Percentiles rank a stretch among this genome's conserved stretches.
Evolutionary conservation across 139 green algal species (phyloP).

Genomic region (Auxenochlorella pyrenoidosa): DNA sequence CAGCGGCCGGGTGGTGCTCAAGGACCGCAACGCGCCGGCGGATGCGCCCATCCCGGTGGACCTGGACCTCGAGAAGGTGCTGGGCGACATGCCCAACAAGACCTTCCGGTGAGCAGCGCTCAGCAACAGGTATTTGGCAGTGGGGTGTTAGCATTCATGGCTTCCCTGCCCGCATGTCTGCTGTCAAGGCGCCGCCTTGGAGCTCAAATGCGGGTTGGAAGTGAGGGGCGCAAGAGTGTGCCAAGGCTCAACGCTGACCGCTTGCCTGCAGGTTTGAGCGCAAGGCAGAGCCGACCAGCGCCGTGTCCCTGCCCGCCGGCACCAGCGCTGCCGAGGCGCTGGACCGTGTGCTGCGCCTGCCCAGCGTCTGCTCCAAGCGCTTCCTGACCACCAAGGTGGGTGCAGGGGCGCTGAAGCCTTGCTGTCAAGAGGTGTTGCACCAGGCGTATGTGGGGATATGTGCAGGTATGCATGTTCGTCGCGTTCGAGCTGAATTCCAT

Average conservation of each 20-base stretch:
- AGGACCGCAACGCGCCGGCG: slow-evolving; percentile 72
- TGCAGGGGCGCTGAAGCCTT: not conserved
- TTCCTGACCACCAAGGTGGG: slow-evolving; percentile 99
- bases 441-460: not conserved
- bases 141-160: no score
- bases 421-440: not conserved
- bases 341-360: slow-evolving; percentile 87
- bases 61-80: slow-evolving; percentile 96
- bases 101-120: slow-evolving; percentile 82
- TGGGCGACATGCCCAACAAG: slow-evolving; percentile 99
- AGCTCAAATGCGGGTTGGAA: no score
- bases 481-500: no score
- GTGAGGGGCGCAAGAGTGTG: not conserved
- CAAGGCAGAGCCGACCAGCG: not conserved
- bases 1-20: slow-evolving; percentile 86
- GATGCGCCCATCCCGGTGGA: slow-evolving; percentile 83
- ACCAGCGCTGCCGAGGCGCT: slow-evolving; percentile 66
- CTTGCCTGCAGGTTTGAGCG: slow-evolving; percentile 41
- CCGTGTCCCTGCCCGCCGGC: slow-evolving; percentile 69
- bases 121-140: no score
- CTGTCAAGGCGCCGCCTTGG: no score
- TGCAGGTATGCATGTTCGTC: not conserved
- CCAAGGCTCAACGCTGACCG: not conserved
- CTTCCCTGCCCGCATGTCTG: no score
- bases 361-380: slow-evolving; percentile 94